A percentile compares a stretch with the other conserved stretches of the same genome.
Evolutionary conservation across 1,284 basidiomycete species (phyloP).

Genomic region (Fomes fomentarius): DNA sequence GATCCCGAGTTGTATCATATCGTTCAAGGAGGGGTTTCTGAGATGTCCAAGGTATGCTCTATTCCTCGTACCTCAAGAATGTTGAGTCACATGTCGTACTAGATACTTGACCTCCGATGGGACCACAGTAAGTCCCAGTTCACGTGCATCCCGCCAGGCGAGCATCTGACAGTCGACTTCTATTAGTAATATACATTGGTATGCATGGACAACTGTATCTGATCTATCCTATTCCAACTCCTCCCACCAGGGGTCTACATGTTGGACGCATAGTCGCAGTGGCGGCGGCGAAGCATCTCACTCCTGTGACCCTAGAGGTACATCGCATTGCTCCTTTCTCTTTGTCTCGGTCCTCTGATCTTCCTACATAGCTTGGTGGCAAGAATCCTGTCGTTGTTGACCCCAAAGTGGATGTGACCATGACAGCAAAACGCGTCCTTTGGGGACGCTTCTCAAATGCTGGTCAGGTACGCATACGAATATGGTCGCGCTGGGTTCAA

Average conservation of each 20-base stretch:
- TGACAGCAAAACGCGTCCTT: constrained; percentile 64
- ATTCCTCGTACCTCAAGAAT: neutral
- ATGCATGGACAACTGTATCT: constrained; percentile 15
- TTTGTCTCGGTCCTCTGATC: neutral
- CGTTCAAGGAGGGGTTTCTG: constrained; percentile 76
- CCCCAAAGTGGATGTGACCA: constrained; percentile 60
- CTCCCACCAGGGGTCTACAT: constrained; percentile 66
- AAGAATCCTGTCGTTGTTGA: constrained; percentile 90
- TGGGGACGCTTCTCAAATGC: constrained; percentile 82
- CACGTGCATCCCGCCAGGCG: neutral
- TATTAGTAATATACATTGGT: constrained; percentile 62
- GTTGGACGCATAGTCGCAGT: constrained; percentile 80
- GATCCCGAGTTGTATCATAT: constrained; percentile 74
- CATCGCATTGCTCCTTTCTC: constrained; percentile 4
- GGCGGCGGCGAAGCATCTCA: constrained; percentile 86
- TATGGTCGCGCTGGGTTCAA: neutral
- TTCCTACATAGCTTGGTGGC: constrained; percentile 42
- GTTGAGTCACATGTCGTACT: neutral
- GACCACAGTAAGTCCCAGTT: constrained; percentile 72
- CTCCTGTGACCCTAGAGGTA: constrained; percentile 82
- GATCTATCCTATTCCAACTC: no score
- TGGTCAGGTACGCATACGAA: constrained; percentile 51
- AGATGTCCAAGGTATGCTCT: constrained; percentile 65
- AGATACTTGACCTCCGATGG: constrained; percentile 82
- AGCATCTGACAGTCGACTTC: neutral